These are phyloP conservation scores for Saccharomyces jurei DNA, from an alignment of 805 yeast genomes.

Conservation along the genomic window DNA sequence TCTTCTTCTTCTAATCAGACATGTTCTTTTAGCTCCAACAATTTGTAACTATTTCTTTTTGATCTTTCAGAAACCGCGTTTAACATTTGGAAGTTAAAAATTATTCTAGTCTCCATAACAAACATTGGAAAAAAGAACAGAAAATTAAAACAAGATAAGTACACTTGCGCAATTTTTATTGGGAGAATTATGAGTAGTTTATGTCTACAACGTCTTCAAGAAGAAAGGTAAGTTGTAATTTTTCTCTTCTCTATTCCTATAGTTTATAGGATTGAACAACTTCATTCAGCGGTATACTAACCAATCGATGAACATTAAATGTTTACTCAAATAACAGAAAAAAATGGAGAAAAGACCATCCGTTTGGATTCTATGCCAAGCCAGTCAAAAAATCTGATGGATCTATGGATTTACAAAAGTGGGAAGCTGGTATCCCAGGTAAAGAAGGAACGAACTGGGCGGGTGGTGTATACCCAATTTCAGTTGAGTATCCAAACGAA, in stretches of 20 bases:
- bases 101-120: not conserved
- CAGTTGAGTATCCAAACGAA: constrained; percentile 77
- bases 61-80: not conserved
- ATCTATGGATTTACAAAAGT: constrained; percentile 67
- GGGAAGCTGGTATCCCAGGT: constrained; percentile 97
- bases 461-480: constrained; percentile 80
- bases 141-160: not conserved
- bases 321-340: constrained; percentile 41
- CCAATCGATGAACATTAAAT: not conserved
- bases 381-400: constrained; percentile 81
- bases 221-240: constrained; percentile 52
- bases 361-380: constrained; percentile 93
- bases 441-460: constrained; percentile 81
- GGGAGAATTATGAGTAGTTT: constrained; percentile 41
- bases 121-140: not conserved
- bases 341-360: constrained; percentile 97
- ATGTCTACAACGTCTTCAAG: constrained; percentile 78
- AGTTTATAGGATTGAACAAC: not conserved
- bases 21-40: not conserved
- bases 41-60: not conserved
- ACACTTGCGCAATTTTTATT: constrained; percentile 28
- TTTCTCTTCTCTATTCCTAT: not conserved
- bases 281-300: not conserved
- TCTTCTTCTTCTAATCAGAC: constrained; percentile 2
- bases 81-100: not conserved